Conservation (phyloP, 1,139 yeast genomes). For the Zygosaccharomyces sapae region DNA sequence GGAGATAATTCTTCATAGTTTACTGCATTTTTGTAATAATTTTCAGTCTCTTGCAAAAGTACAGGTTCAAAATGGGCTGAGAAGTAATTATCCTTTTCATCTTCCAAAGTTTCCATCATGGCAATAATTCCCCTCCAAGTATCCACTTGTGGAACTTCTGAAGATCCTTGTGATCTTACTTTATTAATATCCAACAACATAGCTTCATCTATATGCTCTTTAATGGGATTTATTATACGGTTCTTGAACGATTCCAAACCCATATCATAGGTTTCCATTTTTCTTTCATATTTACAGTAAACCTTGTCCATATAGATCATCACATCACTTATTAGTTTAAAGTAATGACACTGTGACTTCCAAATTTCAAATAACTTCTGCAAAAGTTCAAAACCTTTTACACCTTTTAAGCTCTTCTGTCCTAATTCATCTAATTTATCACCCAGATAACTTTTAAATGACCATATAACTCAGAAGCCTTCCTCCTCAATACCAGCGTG, state of each 20-base stretch:
- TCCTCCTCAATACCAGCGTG: slow-evolving; percentile 68
- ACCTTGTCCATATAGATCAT: slow-evolving; percentile 83
- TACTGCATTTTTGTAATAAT: slow-evolving; percentile 49
- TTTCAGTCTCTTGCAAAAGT: slow-evolving; percentile 52
- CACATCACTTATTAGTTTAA: slow-evolving; percentile 81
- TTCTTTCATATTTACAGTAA: slow-evolving; percentile 67
- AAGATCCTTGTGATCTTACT: slow-evolving; percentile 26
- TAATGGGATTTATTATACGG: slow-evolving; percentile 38
- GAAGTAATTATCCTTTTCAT: slow-evolving; percentile 49
- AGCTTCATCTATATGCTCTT: slow-evolving; percentile 14
- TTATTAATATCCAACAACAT: slow-evolving; percentile 22
- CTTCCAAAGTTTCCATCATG: slow-evolving; percentile 64
- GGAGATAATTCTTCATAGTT: slow-evolving; percentile 46
- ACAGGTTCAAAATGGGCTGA: slow-evolving; percentile 62
- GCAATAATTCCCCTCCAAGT: slow-evolving; percentile 41
- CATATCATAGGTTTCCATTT: slow-evolving; percentile 67
- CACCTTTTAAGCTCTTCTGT: slow-evolving; percentile 17
- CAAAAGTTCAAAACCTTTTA: slow-evolving; percentile 41
- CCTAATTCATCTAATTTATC: slow-evolving; percentile 45
- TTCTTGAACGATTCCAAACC: slow-evolving; percentile 61
- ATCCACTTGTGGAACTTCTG: slow-evolving; percentile 30
- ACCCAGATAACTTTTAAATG: slow-evolving; percentile 52
- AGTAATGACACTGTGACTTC: slow-evolving; percentile 70
- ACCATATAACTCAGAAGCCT: slow-evolving; percentile 66
- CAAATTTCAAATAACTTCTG: slow-evolving; percentile 52